Conservation (phyloP, 1,284 basidiomycete genomes). For the Malassezia nana region DNA sequence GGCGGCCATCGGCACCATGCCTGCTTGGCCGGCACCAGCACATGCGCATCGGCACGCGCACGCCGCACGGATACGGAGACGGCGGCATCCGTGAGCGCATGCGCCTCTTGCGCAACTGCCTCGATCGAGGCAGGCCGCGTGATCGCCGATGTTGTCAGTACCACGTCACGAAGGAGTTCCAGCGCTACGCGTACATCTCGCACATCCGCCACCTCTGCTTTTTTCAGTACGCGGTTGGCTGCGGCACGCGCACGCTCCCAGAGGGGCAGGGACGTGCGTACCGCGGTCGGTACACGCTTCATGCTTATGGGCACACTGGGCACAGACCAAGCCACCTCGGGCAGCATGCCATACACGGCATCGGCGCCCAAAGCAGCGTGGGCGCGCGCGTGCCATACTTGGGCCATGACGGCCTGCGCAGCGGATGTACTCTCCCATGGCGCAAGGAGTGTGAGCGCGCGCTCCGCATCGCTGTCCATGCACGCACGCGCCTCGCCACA, state of each 20-base stretch:
- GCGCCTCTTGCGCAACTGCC: not conserved
- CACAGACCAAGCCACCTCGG: conserved; percentile 34
- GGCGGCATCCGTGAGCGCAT: conserved; percentile 1
- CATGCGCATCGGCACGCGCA: conserved; percentile 4
- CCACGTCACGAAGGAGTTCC: not conserved
- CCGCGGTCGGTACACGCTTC: not conserved
- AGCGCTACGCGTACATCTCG: conserved; percentile 6
- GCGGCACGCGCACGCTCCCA: not conserved
- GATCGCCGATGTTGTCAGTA: not conserved
- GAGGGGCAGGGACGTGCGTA: not conserved
- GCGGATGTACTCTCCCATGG: not conserved
- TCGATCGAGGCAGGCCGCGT: not conserved
- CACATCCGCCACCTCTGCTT: conserved; percentile 1
- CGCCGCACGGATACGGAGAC: conserved; percentile 12
- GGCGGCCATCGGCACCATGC: not conserved
- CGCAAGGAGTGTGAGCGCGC: not conserved
- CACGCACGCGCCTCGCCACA: not conserved
- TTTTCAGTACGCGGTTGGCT: not conserved
- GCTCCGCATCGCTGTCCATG: not conserved
- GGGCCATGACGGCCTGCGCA: conserved; percentile 20
- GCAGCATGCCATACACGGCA: conserved; percentile 34
- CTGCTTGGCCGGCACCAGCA: not conserved
- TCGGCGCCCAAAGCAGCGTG: conserved; percentile 22
- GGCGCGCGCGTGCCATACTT: conserved; percentile 1
- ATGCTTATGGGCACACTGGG: conserved; percentile 6